A percentile compares a stretch with the other conserved stretches of the same genome.
Evolutionary conservation across 345 rosid genomes (phyloP).

Genomic region (Euphorbia peplus): DNA sequence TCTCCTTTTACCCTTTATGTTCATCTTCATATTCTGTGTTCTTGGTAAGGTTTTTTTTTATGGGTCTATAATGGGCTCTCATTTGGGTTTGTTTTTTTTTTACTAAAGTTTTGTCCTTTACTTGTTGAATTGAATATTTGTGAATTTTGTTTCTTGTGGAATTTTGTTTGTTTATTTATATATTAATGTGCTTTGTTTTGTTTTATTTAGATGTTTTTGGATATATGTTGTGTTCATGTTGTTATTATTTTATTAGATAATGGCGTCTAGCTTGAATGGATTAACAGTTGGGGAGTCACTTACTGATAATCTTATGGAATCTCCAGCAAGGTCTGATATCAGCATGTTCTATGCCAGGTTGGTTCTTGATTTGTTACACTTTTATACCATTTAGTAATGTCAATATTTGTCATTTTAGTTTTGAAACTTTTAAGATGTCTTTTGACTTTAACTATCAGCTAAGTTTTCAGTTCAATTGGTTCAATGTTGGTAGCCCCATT

Average conservation of each 20-base stretch:
- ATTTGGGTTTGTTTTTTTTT: not conserved
- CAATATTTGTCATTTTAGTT: not conserved
- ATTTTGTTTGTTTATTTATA: no score
- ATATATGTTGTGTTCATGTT: not conserved
- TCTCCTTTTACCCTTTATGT: not conserved
- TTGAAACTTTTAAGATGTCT: not conserved
- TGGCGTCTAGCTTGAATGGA: conserved; percentile 97
- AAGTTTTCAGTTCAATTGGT: no score
- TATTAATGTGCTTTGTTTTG: not conserved
- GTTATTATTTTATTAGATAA: conserved; percentile 53
- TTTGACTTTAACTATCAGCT: no score
- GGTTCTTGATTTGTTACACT: conserved; percentile 3
- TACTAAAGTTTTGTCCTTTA: not conserved
- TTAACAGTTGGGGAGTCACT: conserved; percentile 84
- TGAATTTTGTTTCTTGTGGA: not conserved
- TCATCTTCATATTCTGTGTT: not conserved
- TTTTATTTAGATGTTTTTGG: not conserved
- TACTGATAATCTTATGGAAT: conserved; percentile 76
- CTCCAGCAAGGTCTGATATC: conserved; percentile 63
- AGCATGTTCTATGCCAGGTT: conserved; percentile 47
- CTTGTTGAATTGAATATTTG: not conserved
- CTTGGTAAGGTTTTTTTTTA: no score
- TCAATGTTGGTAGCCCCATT: no score
- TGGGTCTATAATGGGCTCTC: not conserved
- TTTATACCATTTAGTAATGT: not conserved